These are phyloP conservation scores for Mediolabrus comicus DNA, from an alignment of 108 stramenopile genomes.

Conservation along the genomic window DNA sequence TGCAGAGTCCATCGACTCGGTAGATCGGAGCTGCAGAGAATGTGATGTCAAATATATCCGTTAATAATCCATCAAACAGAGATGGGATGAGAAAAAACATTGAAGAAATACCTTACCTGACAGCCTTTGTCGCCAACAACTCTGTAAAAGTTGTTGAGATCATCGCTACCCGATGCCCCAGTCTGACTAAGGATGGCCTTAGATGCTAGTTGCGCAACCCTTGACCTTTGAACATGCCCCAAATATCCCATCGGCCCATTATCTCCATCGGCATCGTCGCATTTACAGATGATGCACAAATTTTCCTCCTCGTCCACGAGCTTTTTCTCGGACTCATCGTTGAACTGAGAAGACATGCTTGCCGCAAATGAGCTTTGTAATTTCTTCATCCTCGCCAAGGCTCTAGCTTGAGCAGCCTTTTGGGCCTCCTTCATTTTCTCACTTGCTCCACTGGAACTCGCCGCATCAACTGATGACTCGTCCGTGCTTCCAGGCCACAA, in stretches of 20 bases:
- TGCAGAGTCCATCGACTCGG: conserved; percentile 81
- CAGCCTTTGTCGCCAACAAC: conserved; percentile 89
- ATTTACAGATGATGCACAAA: conserved; percentile 87
- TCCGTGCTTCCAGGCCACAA: conserved; percentile 68
- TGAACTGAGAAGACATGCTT: conserved; percentile 59
- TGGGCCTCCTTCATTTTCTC: conserved; percentile 71
- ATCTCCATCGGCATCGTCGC: conserved; percentile 85
- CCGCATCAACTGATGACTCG: conserved; percentile 33
- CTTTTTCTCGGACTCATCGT: conserved; percentile 43
- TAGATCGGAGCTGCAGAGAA: conserved; percentile 63
- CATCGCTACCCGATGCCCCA: conserved; percentile 10
- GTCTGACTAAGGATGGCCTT: conserved; percentile 24
- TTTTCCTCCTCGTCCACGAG: conserved; percentile 65
- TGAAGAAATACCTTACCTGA: conserved; percentile 49
- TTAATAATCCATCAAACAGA: neutral
- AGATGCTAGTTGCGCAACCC: conserved; percentile 65
- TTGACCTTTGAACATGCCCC: conserved; percentile 87
- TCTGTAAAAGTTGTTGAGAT: conserved; percentile 56
- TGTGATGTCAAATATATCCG: neutral
- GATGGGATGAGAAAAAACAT: neutral
- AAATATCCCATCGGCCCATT: conserved; percentile 87
- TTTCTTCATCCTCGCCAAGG: conserved; percentile 79
- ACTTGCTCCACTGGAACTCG: conserved; percentile 24
- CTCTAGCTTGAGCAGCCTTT: conserved; percentile 78
- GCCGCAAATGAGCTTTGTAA: conserved; percentile 77